Percentiles rank a stretch among this genome's conserved stretches.
phyloP scores from a whole-genome alignment of 495 filamentous ascomycete genomes.

The Aspergillus ellipticus region DNA sequence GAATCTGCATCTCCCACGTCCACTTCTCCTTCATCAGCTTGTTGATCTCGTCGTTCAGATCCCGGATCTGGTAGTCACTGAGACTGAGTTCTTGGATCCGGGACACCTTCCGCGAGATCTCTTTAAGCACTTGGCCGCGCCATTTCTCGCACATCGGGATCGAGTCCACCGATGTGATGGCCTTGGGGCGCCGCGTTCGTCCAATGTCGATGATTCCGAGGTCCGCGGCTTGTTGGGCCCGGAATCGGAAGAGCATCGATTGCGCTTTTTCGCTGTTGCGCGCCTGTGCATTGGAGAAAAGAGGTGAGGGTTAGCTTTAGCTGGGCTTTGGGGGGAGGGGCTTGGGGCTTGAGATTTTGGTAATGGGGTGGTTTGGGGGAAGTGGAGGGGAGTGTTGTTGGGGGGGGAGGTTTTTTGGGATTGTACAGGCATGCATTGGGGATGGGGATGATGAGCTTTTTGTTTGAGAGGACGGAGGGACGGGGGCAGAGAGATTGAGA shows the following conservation, averaged over 20 bases:
- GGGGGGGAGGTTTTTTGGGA: background rate
- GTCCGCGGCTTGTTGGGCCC: conserved; percentile 93
- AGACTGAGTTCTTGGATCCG: conserved; percentile 88
- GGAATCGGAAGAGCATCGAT: conserved; percentile 99
- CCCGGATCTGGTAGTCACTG: conserved; percentile 93
- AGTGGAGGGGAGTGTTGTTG: background rate
- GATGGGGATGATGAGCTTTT: too few species aligned
- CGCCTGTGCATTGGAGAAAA: conserved; percentile 42
- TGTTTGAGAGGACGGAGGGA: background rate
- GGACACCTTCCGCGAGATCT: conserved; percentile 92
- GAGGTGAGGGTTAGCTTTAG: conserved; percentile 12
- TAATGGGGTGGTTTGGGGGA: background rate
- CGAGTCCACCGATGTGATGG: conserved; percentile 75
- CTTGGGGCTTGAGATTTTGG: too few species aligned
- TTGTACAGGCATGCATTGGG: background rate
- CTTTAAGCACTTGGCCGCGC: conserved; percentile 96
- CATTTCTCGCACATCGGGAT: conserved; percentile 94
- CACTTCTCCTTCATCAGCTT: conserved; percentile 98
- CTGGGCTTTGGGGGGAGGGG: too few species aligned
- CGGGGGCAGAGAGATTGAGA: background rate
- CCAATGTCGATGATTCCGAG: conserved; percentile 92
- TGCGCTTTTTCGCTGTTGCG: conserved; percentile 97
- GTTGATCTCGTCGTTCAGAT: conserved; percentile 99
- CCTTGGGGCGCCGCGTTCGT: conserved; percentile 84
- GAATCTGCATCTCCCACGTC: conserved; percentile 96